Evolutionary conservation across 2,329 filamentous ascomycete genomes (phyloP).

Genomic region (Mycosphaerella sp.): DNA sequence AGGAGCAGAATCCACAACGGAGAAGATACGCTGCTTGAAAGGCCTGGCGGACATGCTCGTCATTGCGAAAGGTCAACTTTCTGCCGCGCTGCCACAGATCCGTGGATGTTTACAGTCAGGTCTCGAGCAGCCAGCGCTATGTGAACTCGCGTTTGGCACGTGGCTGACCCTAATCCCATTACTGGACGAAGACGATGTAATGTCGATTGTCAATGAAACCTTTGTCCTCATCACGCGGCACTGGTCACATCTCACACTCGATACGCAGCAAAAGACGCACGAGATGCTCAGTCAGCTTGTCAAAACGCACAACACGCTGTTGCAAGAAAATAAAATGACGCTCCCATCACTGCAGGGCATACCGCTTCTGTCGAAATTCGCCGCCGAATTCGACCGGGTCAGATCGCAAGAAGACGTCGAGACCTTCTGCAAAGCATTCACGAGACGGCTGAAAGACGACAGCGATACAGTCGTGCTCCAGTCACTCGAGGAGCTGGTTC

Average conservation of each 20-base stretch:
- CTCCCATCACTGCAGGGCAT: slow-evolving; percentile 73
- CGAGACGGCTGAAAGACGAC: slow-evolving; percentile 69
- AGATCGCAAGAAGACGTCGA: slow-evolving; percentile 60
- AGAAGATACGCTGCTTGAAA: slow-evolving; percentile 70
- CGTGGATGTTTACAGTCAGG: slow-evolving; percentile 88
- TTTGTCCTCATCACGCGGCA: slow-evolving; percentile 80
- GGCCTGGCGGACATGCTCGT: slow-evolving; percentile 85
- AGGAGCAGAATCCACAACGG: slow-evolving; percentile 33
- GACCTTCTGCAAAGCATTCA: slow-evolving; percentile 63
- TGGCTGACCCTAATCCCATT: slow-evolving; percentile 74
- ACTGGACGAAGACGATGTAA: slow-evolving; percentile 71
- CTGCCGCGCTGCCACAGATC: slow-evolving; percentile 81
- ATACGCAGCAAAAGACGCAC: slow-evolving; percentile 54
- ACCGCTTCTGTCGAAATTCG: slow-evolving; percentile 60
- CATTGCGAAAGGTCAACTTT: slow-evolving; percentile 65
- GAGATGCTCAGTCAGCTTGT: slow-evolving; percentile 60
- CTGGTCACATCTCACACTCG: slow-evolving; percentile 62
- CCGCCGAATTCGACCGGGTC: slow-evolving; percentile 57
- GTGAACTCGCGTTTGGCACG: slow-evolving; percentile 70
- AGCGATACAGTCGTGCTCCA: slow-evolving; percentile 79
- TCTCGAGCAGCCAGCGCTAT: slow-evolving; percentile 66
- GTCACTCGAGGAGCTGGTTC: slow-evolving; percentile 68
- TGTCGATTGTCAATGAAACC: slow-evolving; percentile 75
- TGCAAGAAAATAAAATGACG: slow-evolving; percentile 63
- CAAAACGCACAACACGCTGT: slow-evolving; percentile 52